Evolutionary conservation across 2,329 filamentous ascomycete species (phyloP).

Genomic region (Aspergillus aculeatinus): DNA sequence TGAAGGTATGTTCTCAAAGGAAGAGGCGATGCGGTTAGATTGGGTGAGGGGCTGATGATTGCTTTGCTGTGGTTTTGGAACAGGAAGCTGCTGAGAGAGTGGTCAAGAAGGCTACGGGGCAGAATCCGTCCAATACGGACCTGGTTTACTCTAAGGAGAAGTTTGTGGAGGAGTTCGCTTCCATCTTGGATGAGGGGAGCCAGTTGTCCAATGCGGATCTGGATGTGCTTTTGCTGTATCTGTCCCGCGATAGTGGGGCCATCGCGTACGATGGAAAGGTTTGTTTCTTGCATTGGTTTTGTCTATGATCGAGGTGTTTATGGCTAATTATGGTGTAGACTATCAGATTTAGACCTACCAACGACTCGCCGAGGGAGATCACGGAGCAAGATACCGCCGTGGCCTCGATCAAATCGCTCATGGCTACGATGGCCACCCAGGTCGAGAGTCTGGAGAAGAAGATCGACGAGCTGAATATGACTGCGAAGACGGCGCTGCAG

Average conservation of each 20-base stretch:
- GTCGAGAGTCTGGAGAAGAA: slow-evolving; percentile 63
- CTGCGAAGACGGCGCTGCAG: slow-evolving; percentile 68
- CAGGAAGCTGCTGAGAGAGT: slow-evolving; percentile 58
- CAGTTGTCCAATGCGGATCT: slow-evolving; percentile 64
- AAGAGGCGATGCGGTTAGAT: not conserved
- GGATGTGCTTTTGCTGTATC: slow-evolving; percentile 67
- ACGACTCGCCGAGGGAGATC: slow-evolving; percentile 54
- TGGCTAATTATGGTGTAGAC: slow-evolving; percentile 48
- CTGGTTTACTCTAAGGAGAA: slow-evolving; percentile 66
- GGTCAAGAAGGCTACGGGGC: slow-evolving; percentile 43
- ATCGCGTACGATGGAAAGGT: slow-evolving; percentile 51
- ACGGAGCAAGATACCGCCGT: slow-evolving; percentile 78
- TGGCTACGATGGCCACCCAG: slow-evolving; percentile 64
- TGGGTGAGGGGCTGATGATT: slow-evolving; percentile 20
- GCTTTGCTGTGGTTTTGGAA: not conserved
- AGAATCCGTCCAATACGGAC: slow-evolving; percentile 58
- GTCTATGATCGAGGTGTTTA: not conserved
- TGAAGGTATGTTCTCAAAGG: slow-evolving; percentile 48
- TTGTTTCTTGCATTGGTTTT: slow-evolving; percentile 16
- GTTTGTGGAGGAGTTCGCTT: slow-evolving; percentile 61
- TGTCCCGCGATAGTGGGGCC: slow-evolving; percentile 64
- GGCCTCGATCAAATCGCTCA: slow-evolving; percentile 74
- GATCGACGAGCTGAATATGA: slow-evolving; percentile 49
- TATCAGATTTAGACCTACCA: slow-evolving; percentile 68
- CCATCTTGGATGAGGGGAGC: slow-evolving; percentile 50